Evolutionary conservation across 768 basidiomycete species (phyloP).

Genomic region (Antrodiella citrinella): DNA sequence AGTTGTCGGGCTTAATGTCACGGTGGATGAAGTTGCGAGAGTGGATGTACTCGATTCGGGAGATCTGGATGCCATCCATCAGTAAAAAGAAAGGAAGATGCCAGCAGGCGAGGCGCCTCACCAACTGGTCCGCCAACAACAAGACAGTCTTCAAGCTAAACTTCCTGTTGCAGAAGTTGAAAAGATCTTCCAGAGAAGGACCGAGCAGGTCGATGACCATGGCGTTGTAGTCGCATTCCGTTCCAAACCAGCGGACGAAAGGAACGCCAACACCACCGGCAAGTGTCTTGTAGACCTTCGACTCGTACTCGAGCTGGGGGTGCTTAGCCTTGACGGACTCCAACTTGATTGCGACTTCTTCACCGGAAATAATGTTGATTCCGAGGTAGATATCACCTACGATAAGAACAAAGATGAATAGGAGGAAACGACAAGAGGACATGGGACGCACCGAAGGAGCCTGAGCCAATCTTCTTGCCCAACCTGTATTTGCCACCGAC

Average conservation of each 20-base stretch:
- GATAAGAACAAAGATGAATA: slow-evolving; percentile 3
- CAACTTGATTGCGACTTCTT: slow-evolving; percentile 99
- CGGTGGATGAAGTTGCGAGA: slow-evolving; percentile 97
- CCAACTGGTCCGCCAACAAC: slow-evolving; percentile 92
- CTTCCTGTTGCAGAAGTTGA: slow-evolving; percentile 96
- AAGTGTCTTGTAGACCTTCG: slow-evolving; percentile 92
- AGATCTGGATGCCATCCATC: slow-evolving; percentile 73
- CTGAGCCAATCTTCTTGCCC: slow-evolving; percentile 98
- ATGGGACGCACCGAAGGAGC: slow-evolving; percentile 81
- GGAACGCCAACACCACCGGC: slow-evolving; percentile 98
- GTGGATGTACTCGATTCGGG: slow-evolving; percentile 98
- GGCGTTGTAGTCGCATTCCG: slow-evolving; percentile 98
- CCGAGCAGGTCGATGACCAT: slow-evolving; percentile 98
- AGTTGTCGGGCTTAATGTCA: slow-evolving; percentile 99
- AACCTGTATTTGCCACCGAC: slow-evolving; percentile 95
- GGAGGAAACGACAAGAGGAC: not conserved
- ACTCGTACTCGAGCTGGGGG: slow-evolving; percentile 99
- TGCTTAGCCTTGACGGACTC: slow-evolving; percentile 99
- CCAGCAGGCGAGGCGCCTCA: no score
- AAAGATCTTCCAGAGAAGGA: slow-evolving; percentile 83
- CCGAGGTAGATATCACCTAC: slow-evolving; percentile 98
- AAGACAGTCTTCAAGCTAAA: slow-evolving; percentile 96
- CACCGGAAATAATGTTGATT: slow-evolving; percentile 99
- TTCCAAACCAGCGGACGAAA: slow-evolving; percentile 92
- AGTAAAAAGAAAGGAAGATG: not conserved